phyloP scores from a whole-genome alignment of 108 stramenopile genomes.

The Stephanodiscus minutulus region DNA sequence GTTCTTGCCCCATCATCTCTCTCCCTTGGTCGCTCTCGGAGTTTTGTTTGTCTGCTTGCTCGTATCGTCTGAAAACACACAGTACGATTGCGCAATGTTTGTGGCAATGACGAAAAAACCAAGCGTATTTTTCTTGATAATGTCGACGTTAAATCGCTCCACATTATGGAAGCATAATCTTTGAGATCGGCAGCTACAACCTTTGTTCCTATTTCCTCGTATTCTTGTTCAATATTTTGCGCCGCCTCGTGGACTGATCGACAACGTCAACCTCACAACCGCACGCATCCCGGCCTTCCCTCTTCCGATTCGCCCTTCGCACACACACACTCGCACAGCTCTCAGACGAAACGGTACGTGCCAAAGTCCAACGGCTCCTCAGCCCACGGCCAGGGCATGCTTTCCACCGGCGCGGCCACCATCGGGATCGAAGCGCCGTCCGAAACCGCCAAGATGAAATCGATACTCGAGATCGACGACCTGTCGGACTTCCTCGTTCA shows the following conservation, averaged over 20 bases:
- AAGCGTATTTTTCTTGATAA: constrained; percentile 32
- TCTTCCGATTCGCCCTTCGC: background rate
- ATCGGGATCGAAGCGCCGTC: constrained; percentile 57
- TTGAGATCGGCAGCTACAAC: constrained; percentile 53
- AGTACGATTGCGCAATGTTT: too few relatives aligned
- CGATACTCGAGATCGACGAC: constrained; percentile 89
- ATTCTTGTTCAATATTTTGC: background rate
- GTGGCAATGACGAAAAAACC: constrained; percentile 52
- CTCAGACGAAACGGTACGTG: constrained; percentile 59
- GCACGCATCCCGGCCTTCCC: background rate
- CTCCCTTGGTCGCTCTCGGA: background rate
- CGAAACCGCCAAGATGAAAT: constrained; percentile 57
- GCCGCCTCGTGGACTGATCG: background rate
- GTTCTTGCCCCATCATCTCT: constrained; percentile 13
- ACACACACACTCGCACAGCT: constrained; percentile 17
- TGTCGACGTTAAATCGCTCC: background rate
- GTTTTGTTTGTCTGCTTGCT: background rate
- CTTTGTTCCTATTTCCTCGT: background rate
- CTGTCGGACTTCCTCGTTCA: constrained; percentile 93
- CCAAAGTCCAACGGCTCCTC: constrained; percentile 69
- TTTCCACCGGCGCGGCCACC: constrained; percentile 67
- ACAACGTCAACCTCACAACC: background rate
- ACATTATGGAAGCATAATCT: constrained; percentile 49
- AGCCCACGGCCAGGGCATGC: constrained; percentile 75
- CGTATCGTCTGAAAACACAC: too few relatives aligned